These are phyloP conservation scores for Volutella citrinella DNA, from an alignment of 2,329 filamentous ascomycete species.

Conservation along the genomic window DNA sequence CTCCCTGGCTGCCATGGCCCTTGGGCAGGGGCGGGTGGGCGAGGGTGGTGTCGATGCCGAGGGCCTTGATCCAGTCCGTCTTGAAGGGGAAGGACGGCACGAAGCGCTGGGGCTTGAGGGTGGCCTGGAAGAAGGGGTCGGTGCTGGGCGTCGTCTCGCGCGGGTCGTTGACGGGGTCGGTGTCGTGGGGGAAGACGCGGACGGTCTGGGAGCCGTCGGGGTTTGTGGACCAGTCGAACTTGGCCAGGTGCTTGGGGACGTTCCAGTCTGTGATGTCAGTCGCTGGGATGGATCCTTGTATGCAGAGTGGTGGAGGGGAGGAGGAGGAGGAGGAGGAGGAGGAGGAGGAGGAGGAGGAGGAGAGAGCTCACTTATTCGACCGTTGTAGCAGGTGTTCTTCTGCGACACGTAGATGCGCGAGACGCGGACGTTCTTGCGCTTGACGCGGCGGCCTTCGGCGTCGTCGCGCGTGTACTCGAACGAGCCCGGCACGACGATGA, in stretches of 20 bases:
- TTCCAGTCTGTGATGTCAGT: constrained; percentile 48
- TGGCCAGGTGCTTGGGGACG: constrained; percentile 53
- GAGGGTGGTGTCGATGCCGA: constrained; percentile 41
- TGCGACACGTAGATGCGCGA: constrained; percentile 56
- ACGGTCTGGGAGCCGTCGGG: constrained; percentile 36
- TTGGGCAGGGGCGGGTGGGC: constrained; percentile 49
- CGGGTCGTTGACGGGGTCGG: constrained; percentile 17
- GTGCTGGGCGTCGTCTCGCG: constrained; percentile 31
- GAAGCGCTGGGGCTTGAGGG: constrained; percentile 39
- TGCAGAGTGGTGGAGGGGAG: not conserved
- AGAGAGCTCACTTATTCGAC: constrained; percentile 41
- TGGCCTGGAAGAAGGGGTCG: constrained; percentile 44
- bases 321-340: not conserved
- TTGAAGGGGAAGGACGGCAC: constrained; percentile 43
- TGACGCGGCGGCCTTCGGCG: constrained; percentile 28
- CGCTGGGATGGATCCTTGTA: too few relatives aligned
- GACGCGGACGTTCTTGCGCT: constrained; percentile 37
- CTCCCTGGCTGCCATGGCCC: constrained; percentile 35
- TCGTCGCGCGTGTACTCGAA: constrained; percentile 41
- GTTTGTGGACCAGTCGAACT: constrained; percentile 43
- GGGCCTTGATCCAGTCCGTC: constrained; percentile 32
- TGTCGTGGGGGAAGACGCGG: constrained; percentile 45
- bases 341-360: not conserved
- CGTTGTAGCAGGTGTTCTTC: constrained; percentile 50
- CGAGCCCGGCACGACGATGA: constrained; percentile 45